These are phyloP conservation scores for Anthracocystis panici-leucophaei DNA, from an alignment of 1,284 basidiomycete species.

Conservation along the genomic window DNA sequence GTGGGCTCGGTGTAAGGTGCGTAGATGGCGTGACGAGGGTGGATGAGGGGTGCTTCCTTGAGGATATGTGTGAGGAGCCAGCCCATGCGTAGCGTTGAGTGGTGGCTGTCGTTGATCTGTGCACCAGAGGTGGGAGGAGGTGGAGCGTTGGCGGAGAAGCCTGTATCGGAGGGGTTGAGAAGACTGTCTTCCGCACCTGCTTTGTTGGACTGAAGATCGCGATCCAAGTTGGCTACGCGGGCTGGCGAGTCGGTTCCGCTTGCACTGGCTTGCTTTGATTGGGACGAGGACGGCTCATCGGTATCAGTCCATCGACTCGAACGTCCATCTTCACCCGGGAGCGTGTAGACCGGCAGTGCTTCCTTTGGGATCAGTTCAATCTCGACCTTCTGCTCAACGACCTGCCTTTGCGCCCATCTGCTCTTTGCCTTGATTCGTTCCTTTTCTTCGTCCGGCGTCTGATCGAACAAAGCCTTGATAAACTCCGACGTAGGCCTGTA, in stretches of 20 bases:
- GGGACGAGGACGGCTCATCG: neutral
- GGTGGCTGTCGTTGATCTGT: constrained; percentile 9
- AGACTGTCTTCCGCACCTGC: constrained; percentile 27
- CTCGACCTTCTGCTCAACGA: constrained; percentile 38
- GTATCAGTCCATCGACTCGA: constrained; percentile 36
- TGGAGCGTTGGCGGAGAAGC: constrained; percentile 33
- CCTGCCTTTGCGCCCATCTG: constrained; percentile 34
- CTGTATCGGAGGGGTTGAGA: constrained; percentile 36
- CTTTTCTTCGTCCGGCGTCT: constrained; percentile 30
- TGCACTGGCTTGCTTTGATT: neutral
- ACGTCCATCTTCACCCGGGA: constrained; percentile 38
- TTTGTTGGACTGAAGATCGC: constrained; percentile 20
- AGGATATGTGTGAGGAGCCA: constrained; percentile 65
- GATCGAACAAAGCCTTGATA: constrained; percentile 49
- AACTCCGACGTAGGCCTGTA: constrained; percentile 59
- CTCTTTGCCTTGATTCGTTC: constrained; percentile 15
- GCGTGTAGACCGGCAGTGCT: constrained; percentile 44
- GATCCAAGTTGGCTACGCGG: constrained; percentile 22
- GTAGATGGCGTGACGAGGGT: constrained; percentile 58
- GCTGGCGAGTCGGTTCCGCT: constrained; percentile 18
- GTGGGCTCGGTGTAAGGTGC: constrained; percentile 22
- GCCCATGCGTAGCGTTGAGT: constrained; percentile 31
- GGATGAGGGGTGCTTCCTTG: constrained; percentile 60
- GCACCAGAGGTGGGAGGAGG: neutral
- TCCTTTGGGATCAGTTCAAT: constrained; percentile 56